Base-by-base conservation (phyloP, 768 basidiomycete genomes). In the Sarcodon aspratus region DNA sequence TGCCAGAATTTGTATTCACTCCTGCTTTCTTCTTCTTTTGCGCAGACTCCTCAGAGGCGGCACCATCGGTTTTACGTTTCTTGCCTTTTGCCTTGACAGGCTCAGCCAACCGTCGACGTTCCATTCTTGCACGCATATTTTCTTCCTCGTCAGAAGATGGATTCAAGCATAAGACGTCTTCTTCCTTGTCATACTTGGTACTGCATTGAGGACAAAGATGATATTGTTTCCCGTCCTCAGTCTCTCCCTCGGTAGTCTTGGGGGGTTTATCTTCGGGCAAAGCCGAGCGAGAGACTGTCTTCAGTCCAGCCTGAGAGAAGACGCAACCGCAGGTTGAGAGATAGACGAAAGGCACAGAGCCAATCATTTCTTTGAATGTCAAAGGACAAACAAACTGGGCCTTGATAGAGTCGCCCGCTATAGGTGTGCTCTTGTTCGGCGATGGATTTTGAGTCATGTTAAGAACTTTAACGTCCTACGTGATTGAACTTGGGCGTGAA, bases 351-450 rank as follows among this genome's bases (percentile, higher is more conserved):
- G 92, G 90, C 47, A 85, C 76, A 3, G 64, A 61, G 11, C 96
- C 96, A 56, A 90, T 92, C 92, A 97, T 97, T 67, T 96, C 95
- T 63, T 91, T 90, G 54, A 89, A 68, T 1, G 85, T 90, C 46
- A 98, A 73, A 0, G 96, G 90, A 68, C 96, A 99, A 49, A 93
- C 80, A 58, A 93, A 98, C 47, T 75, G 77, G 2, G 86, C 72
- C 2, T 42, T 42, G 40, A 42, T 15, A 6, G 40, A 17, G 13
- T 42, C 40, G 11, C 40, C 13, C 15, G 15, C 13, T 15, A 42
- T n/a, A 9, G 40, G 40, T 15, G 40, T 42, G 40, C 40, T 42
- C 40, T 42, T 42, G 10, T 73, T 61, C 10, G 59, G 50, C 5
- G 74, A 59, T 3, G 66, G 54, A 58, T 94, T 93, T 0, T 75